phyloP scores from a whole-genome alignment of 495 filamentous ascomycete species.

The Neurospora sp. region DNA sequence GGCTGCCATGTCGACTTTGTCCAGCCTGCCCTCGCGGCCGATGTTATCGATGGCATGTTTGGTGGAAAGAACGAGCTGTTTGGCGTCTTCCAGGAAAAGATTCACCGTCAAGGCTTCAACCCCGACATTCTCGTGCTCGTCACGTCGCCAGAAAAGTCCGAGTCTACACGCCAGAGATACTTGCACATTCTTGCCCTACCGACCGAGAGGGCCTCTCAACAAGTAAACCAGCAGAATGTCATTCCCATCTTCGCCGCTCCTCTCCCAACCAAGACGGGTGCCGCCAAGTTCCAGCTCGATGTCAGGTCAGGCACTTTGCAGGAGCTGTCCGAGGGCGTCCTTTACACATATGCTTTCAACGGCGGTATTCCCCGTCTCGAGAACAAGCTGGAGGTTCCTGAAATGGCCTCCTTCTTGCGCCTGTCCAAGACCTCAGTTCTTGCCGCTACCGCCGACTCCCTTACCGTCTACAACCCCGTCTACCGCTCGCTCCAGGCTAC shows the following conservation, averaged over 20 bases:
- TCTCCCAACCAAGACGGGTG: conserved; percentile 10
- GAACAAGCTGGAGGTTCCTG: conserved; percentile 26
- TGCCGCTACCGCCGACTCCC: conserved; percentile 28
- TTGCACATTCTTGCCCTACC: conserved; percentile 37
- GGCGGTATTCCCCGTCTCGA: conserved; percentile 36
- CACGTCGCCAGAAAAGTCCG: conserved; percentile 14
- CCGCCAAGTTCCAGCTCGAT: conserved; percentile 40
- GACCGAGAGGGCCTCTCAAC: conserved; percentile 17
- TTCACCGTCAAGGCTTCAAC: conserved; percentile 29
- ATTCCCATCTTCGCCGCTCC: conserved; percentile 20
- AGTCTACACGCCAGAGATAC: conserved; percentile 17
- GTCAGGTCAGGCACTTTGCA: conserved; percentile 45
- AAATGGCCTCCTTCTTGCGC: conserved; percentile 40
- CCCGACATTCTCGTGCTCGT: conserved; percentile 40
- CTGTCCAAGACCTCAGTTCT: conserved; percentile 42
- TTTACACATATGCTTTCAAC: conserved; percentile 43
- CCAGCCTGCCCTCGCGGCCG: conserved; percentile 24
- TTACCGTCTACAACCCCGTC: conserved; percentile 53
- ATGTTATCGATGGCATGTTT: conserved; percentile 35
- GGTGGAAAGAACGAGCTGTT: conserved; percentile 29
- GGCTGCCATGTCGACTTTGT: conserved; percentile 32
- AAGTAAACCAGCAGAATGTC: conserved; percentile 12
- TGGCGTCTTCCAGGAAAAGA: conserved; percentile 27
- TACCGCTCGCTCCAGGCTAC: conserved; percentile 55
- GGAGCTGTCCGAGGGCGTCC: conserved; percentile 31